These are phyloP conservation scores for Saccharomyces hybrid DNA, from an alignment of 1,139 yeast genomes.

Conservation along the genomic window DNA sequence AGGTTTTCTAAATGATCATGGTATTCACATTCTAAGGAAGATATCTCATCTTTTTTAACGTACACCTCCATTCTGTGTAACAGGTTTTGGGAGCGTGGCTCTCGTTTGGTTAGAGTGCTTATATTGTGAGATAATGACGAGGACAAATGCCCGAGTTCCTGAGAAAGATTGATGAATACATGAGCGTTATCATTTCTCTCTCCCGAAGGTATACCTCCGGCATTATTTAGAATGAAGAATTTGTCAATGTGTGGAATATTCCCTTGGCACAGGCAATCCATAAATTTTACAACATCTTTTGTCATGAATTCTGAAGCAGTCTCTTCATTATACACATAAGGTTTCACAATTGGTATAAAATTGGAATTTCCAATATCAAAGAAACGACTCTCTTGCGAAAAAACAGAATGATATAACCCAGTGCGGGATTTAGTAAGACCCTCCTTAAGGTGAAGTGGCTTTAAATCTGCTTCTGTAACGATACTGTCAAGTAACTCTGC, in stretches of 20 bases:
- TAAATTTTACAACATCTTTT: slow-evolving; percentile 14
- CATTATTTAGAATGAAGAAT: slow-evolving; percentile 64
- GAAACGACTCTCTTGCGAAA: too few species aligned
- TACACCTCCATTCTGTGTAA: slow-evolving; percentile 18
- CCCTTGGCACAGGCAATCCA: slow-evolving; percentile 18
- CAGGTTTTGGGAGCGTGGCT: slow-evolving; percentile 15
- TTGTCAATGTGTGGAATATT: slow-evolving; percentile 62
- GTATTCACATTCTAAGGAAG: slow-evolving; percentile 10
- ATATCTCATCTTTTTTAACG: slow-evolving; percentile 39
- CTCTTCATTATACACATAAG: slow-evolving; percentile 20
- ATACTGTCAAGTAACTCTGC: slow-evolving; percentile 23
- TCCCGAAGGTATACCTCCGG: slow-evolving; percentile 86
- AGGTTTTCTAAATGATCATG: slow-evolving; percentile 32
- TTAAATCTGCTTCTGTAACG: slow-evolving; percentile 18
- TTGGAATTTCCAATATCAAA: slow-evolving; percentile 9
- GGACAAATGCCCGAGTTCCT: slow-evolving; percentile 62
- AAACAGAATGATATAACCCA: slow-evolving; percentile 16
- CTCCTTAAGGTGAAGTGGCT: slow-evolving; percentile 21
- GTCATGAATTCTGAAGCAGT: slow-evolving; percentile 17
- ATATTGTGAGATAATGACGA: slow-evolving; percentile 6
- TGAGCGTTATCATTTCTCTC: slow-evolving; percentile 81
- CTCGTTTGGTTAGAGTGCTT: slow-evolving; percentile 8
- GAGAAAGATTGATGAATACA: slow-evolving; percentile 77
- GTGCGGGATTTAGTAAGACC: slow-evolving; percentile 11
- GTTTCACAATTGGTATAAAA: slow-evolving; percentile 27